These are phyloP conservation scores for Macrotyloma uniflorum DNA, from an alignment of 306 rosid genomes.

Conservation along the genomic window DNA sequence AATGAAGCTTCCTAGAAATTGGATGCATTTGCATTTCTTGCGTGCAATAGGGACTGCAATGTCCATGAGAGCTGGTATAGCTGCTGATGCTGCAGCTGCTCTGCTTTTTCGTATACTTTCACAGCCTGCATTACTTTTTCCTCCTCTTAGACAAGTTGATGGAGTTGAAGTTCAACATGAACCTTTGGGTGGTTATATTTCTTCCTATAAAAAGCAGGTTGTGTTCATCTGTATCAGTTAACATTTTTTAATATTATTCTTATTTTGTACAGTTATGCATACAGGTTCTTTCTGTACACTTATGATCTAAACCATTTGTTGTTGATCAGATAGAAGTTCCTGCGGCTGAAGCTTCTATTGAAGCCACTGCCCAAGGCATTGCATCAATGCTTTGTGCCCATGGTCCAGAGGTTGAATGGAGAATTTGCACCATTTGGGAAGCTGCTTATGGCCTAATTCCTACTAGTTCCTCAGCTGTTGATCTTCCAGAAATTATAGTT, in stretches of 20 bases:
- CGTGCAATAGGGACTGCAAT: slow-evolving; percentile 99
- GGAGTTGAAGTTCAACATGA: slow-evolving; percentile 87
- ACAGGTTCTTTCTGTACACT: background rate
- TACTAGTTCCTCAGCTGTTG: slow-evolving; percentile 90
- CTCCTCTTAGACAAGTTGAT: slow-evolving; percentile 93
- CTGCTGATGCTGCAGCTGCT: slow-evolving; percentile 99
- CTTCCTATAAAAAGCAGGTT: slow-evolving; percentile 92
- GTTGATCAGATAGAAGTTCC: slow-evolving; percentile 85
- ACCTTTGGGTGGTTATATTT: slow-evolving; percentile 73
- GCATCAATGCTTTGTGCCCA: slow-evolving; percentile 99
- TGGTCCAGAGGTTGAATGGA: slow-evolving; percentile 99
- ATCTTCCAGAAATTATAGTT: slow-evolving; percentile 94
- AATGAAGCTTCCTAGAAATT: slow-evolving; percentile 93
- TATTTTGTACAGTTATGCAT: background rate
- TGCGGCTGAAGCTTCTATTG: slow-evolving; percentile 91
- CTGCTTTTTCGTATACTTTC: slow-evolving; percentile 94
- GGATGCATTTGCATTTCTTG: slow-evolving; percentile 99
- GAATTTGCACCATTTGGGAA: slow-evolving; percentile 99
- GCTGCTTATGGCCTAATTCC: slow-evolving; percentile 99
- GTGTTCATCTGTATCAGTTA: background rate
- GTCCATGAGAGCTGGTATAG: slow-evolving; percentile 98
- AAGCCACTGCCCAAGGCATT: slow-evolving; percentile 98
- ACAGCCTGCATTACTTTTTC: slow-evolving; percentile 95
- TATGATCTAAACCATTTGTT: slow-evolving; percentile 27
- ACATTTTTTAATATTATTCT: background rate